Percentiles rank a stretch among this genome's conserved stretches.
Conservation (phyloP, 2,329 filamentous ascomycete species). For the Microsporum canis region DNA sequence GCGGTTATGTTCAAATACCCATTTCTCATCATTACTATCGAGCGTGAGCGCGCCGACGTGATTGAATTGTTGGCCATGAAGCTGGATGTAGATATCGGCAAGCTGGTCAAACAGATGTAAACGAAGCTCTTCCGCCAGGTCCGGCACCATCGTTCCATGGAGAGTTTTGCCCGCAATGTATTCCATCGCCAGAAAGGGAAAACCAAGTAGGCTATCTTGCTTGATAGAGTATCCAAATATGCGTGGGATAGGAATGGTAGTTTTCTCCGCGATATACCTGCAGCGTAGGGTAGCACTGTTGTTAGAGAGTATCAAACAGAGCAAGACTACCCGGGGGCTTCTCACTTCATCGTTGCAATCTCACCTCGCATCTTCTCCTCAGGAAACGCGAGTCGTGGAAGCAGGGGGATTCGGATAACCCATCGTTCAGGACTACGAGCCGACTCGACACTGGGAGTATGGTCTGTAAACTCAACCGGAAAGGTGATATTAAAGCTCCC, state of each 20-base stretch:
- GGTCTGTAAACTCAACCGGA: constrained; percentile 8
- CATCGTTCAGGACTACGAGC: constrained; percentile 4
- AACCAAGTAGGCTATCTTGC: constrained; percentile 8
- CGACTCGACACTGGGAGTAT: not conserved
- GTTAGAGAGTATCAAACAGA: not conserved
- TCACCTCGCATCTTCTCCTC: constrained; percentile 8
- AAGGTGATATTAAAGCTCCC: constrained; percentile 12
- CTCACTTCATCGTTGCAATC: constrained; percentile 11
- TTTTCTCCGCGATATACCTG: constrained; percentile 14
- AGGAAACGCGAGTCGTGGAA: constrained; percentile 8
- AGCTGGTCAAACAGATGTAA: constrained; percentile 1
- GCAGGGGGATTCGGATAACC: constrained; percentile 11
- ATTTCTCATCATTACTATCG: constrained; percentile 6
- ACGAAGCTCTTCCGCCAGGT: not conserved
- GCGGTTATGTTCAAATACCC: constrained; percentile 7
- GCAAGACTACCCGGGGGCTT: not conserved
- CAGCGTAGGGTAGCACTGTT: not conserved
- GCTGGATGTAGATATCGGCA: constrained; percentile 6
- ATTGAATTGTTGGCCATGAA: constrained; percentile 7
- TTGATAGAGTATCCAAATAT: constrained; percentile 7
- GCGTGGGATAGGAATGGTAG: constrained; percentile 16
- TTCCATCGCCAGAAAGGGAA: constrained; percentile 9
- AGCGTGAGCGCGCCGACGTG: constrained; percentile 7
- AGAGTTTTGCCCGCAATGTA: constrained; percentile 8
- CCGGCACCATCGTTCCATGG: not conserved